A percentile compares a stretch with the other conserved stretches of the same genome.
Evolutionary conservation across 2,329 filamentous ascomycete genomes (phyloP).

Genomic region (Aspergillus bombycis): DNA sequence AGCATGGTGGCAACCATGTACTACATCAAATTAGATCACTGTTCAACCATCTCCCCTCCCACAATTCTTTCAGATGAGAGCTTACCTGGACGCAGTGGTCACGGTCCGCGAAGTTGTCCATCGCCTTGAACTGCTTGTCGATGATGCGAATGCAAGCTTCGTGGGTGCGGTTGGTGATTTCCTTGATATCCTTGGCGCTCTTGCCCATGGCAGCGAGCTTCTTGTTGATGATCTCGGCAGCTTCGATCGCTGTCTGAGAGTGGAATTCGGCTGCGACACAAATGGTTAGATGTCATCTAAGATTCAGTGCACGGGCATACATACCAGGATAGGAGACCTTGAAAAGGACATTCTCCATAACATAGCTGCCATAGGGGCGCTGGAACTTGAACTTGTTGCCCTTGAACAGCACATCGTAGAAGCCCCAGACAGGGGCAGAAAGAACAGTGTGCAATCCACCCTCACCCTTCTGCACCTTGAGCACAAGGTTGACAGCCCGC

Average conservation of each 20-base stretch:
- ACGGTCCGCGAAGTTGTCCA: slow-evolving; percentile 99
- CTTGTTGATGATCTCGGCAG: slow-evolving; percentile 83
- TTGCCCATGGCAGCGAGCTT: slow-evolving; percentile 84
- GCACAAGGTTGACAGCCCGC: slow-evolving; percentile 84
- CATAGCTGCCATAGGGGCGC: slow-evolving; percentile 93
- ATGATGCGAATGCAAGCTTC: slow-evolving; percentile 99
- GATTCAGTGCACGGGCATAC: slow-evolving; percentile 29
- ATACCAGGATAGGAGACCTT: slow-evolving; percentile 97
- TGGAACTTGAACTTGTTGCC: slow-evolving; percentile 96
- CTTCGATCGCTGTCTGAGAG: slow-evolving; percentile 97
- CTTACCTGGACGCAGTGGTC: slow-evolving; percentile 92
- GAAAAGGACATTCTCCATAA: slow-evolving; percentile 99
- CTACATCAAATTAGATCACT: slow-evolving; percentile 35
- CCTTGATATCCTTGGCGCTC: slow-evolving; percentile 90
- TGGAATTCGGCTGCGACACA: slow-evolving; percentile 78
- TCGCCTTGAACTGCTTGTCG: slow-evolving; percentile 99
- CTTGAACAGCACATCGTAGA: slow-evolving; percentile 98
- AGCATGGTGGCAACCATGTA: slow-evolving; percentile 99
- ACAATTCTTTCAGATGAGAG: not conserved
- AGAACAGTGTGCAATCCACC: slow-evolving; percentile 89
- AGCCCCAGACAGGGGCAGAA: slow-evolving; percentile 91
- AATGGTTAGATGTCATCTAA: slow-evolving; percentile 4
- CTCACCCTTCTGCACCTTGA: slow-evolving; percentile 92
- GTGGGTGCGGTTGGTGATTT: slow-evolving; percentile 91
- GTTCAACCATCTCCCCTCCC: not conserved